Percentiles rank a stretch among this genome's conserved stretches.
Evolutionary conservation across 352 stramenopile species (phyloP).

Genomic region (Saprolegnia parasitica): DNA sequence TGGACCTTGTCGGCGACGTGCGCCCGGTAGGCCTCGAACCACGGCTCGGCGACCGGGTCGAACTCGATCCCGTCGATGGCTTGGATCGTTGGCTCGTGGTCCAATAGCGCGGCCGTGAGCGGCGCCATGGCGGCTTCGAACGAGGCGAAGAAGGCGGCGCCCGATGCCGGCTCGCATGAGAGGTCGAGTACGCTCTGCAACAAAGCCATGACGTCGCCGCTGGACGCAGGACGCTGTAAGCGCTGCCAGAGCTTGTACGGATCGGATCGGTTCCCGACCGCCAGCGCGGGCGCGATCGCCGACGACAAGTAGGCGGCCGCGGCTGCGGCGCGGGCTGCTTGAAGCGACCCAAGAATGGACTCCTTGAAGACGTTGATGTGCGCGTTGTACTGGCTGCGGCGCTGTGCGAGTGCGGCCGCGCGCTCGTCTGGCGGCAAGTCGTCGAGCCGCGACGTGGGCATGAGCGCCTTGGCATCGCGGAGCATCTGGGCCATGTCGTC

Average conservation of each 20-base stretch:
- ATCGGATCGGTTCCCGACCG: neutral
- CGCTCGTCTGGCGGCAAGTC: neutral
- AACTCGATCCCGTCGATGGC: neutral
- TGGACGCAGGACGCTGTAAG: neutral
- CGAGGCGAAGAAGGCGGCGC: neutral
- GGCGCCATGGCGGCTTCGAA: neutral
- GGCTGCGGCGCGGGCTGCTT: neutral
- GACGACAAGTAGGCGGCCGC: neutral
- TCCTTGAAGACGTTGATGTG: neutral
- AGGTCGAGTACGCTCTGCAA: neutral
- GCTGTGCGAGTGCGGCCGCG: neutral
- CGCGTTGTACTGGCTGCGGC: neutral
- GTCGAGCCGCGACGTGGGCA: neutral
- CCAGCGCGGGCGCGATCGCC: neutral
- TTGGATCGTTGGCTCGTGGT: neutral
- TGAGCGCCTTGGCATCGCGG: neutral
- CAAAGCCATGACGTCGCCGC: neutral
- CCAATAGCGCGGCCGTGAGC: neutral
- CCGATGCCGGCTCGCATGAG: neutral
- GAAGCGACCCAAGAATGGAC: neutral
- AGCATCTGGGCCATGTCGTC: neutral
- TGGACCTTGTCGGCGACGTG: neutral
- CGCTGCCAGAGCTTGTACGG: neutral
- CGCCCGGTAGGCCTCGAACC: neutral
- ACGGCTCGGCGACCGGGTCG: neutral